Evolutionary conservation across 176 grass and related monocot genomes (phyloP).

Genomic region (Eragrostis curvula): DNA sequence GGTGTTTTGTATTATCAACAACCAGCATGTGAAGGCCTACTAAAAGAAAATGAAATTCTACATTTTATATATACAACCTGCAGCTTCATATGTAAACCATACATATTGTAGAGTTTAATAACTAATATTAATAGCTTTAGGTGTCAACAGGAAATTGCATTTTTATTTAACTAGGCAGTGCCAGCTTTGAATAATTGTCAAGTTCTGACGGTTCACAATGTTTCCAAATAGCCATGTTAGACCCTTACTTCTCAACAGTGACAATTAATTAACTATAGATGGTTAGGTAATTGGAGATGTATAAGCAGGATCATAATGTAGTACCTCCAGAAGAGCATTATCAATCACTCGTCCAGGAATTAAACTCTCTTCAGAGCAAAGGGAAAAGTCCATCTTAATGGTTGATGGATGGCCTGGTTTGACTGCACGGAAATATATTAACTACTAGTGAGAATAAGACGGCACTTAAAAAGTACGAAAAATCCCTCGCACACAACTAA

Average conservation of each 20-base stretch:
- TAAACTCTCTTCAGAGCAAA: conserved; percentile 22
- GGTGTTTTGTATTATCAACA: background rate
- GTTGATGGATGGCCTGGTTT: conserved; percentile 39
- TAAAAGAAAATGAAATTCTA: background rate
- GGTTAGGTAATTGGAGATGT: background rate
- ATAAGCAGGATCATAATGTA: background rate
- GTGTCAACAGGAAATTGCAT: too few species aligned
- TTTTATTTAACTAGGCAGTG: background rate
- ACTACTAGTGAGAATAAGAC: conserved; percentile 24
- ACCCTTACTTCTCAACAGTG: background rate
- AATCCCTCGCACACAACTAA: background rate
- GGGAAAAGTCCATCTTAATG: conserved; percentile 28
- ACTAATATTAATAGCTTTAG: background rate
- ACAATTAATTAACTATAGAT: background rate
- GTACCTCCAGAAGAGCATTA: conserved; percentile 36
- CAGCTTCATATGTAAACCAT: background rate
- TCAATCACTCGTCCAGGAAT: conserved; percentile 45
- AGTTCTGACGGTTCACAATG: background rate
- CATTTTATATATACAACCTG: background rate
- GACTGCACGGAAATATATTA: conserved; percentile 21
- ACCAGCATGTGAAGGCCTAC: background rate
- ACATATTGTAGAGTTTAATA: background rate
- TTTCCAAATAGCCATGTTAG: background rate
- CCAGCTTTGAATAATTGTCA: background rate
- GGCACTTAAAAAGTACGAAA: background rate